Conservation (phyloP, 768 basidiomycete genomes). For the Leucosporidium scottii region DNA sequence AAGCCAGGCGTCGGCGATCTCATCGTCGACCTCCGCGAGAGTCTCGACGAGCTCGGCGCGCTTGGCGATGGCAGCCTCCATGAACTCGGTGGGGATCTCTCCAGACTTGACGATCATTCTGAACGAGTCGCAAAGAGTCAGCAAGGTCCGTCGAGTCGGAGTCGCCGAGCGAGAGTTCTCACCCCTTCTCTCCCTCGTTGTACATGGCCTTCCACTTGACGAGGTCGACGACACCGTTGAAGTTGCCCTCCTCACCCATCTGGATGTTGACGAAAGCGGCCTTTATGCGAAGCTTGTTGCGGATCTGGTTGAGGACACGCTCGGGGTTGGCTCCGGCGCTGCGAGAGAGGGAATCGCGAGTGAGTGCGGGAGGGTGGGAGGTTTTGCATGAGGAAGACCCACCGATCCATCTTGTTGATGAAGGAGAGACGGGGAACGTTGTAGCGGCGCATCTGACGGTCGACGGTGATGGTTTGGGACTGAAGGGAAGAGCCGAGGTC, state of each 20-base stretch:
- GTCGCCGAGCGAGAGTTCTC: slow-evolving; percentile 24
- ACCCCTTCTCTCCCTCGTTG: slow-evolving; percentile 94
- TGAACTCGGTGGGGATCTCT: slow-evolving; percentile 72
- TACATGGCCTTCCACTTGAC: slow-evolving; percentile 91
- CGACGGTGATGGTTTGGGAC: slow-evolving; percentile 98
- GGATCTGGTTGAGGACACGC: slow-evolving; percentile 85
- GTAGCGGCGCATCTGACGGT: slow-evolving; percentile 97
- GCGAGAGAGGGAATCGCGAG: not conserved
- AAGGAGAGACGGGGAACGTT: slow-evolving; percentile 92
- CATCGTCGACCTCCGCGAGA: slow-evolving; percentile 92
- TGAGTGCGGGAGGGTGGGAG: not conserved
- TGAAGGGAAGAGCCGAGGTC: slow-evolving; percentile 40
- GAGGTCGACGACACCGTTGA: slow-evolving; percentile 86
- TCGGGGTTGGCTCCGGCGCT: slow-evolving; percentile 97
- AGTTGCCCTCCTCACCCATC: slow-evolving; percentile 79
- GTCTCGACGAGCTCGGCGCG: slow-evolving; percentile 86
- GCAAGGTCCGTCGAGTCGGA: not conserved
- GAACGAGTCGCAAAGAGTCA: not conserved
- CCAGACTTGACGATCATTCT: slow-evolving; percentile 72
- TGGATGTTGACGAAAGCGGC: slow-evolving; percentile 95
- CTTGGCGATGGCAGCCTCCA: slow-evolving; percentile 71
- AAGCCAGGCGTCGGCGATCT: slow-evolving; percentile 83
- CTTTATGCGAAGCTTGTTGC: slow-evolving; percentile 79
- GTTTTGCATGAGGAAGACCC: slow-evolving; percentile 21
- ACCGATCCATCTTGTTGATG: slow-evolving; percentile 99